Conservation (phyloP, 2,329 filamentous ascomycete species). For the Botrytis fragariae region DNA sequence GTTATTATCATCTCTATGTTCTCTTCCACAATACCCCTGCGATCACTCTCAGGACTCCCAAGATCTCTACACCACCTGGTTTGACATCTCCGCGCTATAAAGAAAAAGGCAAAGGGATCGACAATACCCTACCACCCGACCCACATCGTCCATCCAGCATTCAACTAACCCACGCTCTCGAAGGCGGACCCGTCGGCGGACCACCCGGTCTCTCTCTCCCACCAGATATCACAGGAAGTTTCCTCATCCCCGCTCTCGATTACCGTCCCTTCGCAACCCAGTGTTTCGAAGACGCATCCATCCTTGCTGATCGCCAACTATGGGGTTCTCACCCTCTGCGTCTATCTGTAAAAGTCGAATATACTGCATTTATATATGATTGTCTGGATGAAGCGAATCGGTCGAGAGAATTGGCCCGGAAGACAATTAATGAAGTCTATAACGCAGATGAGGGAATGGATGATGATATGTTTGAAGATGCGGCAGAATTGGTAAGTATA, state of each 20-base stretch:
- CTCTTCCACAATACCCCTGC: conserved; percentile 90
- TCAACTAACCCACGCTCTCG: conserved; percentile 38
- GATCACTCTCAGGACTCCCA: conserved; percentile 44
- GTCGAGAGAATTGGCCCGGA: conserved; percentile 73
- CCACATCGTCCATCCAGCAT: conserved; percentile 35
- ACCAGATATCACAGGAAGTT: conserved; percentile 57
- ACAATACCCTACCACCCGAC: conserved; percentile 27
- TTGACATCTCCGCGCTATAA: conserved; percentile 35
- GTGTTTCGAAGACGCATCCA: conserved; percentile 75
- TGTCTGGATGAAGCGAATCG: conserved; percentile 79
- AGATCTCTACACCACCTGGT: conserved; percentile 43
- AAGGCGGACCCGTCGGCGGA: conserved; percentile 47
- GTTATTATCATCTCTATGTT: conserved; percentile 95
- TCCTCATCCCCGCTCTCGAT: conserved; percentile 74
- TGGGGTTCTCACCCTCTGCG: conserved; percentile 88
- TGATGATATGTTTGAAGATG: conserved; percentile 92
- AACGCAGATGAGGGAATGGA: conserved; percentile 89
- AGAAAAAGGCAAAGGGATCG: conserved; percentile 36
- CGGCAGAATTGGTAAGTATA: conserved; percentile 81
- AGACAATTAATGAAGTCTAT: conserved; percentile 87
- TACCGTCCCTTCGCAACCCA: conserved; percentile 79
- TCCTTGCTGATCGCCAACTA: conserved; percentile 70
- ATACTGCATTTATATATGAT: conserved; percentile 89
- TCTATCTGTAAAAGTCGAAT: conserved; percentile 87
- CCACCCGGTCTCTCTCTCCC: conserved; percentile 40